Conservation (phyloP, 306 rosid species). For the Pyrus pyrifolia region DNA sequence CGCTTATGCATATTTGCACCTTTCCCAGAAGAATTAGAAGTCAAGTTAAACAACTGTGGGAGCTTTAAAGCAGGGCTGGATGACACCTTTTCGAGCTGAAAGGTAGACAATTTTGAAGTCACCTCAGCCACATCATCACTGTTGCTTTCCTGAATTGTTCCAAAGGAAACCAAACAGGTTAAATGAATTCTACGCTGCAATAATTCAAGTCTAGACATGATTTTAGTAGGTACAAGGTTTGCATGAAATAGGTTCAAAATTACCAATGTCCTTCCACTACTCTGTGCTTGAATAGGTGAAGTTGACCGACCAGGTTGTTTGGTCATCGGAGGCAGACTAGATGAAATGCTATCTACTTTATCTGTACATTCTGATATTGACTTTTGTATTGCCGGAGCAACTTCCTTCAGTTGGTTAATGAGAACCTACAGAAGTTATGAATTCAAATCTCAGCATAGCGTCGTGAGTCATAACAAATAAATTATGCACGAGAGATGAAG, state of each 20-base stretch:
- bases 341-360: constrained; percentile 64
- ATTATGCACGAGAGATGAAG: neutral
- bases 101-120: constrained; percentile 60
- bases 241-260: constrained; percentile 1
- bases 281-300: constrained; percentile 73
- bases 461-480: constrained; percentile 5
- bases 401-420: constrained; percentile 94
- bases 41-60: constrained; percentile 87
- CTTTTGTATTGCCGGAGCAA: constrained; percentile 88
- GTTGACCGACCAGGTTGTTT: constrained; percentile 57
- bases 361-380: constrained; percentile 96
- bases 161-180: constrained; percentile 1
- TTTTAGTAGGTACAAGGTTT: constrained; percentile 5
- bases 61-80: constrained; percentile 88
- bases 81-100: constrained; percentile 82
- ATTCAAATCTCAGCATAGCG: constrained; percentile 6
- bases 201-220: constrained; percentile 1
- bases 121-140: constrained; percentile 67
- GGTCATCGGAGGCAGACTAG: constrained; percentile 59
- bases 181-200: constrained; percentile 1
- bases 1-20: constrained; percentile 72
- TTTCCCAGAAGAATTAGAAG: constrained; percentile 87
- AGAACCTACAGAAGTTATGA: constrained; percentile 57
- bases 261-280: constrained; percentile 74
- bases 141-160: constrained; percentile 54